Evolutionary conservation across 108 stramenopile species (phyloP).

Genomic region (Craspedostauros australis): DNA sequence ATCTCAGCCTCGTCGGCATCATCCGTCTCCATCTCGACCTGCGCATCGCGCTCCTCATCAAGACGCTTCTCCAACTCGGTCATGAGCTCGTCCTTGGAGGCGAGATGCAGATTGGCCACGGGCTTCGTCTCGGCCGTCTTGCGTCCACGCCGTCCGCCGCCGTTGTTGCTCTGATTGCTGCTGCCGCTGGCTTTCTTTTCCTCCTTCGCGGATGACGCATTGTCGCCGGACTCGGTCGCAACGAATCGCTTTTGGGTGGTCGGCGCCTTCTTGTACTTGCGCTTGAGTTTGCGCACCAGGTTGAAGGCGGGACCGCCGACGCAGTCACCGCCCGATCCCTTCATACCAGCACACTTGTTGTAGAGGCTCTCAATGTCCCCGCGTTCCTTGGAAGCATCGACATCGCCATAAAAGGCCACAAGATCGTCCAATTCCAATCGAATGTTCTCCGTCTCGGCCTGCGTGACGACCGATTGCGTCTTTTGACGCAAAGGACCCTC

Average conservation of each 20-base stretch:
- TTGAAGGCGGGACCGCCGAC: constrained; percentile 69
- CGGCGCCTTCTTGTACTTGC: constrained; percentile 76
- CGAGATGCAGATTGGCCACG: constrained; percentile 64
- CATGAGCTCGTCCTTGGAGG: constrained; percentile 71
- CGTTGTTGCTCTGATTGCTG: not conserved
- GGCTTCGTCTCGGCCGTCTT: constrained; percentile 11
- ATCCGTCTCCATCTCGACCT: constrained; percentile 70
- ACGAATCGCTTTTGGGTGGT: constrained; percentile 47
- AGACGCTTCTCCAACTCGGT: constrained; percentile 76
- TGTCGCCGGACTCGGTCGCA: constrained; percentile 18
- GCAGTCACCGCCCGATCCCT: constrained; percentile 48
- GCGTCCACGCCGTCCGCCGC: not conserved
- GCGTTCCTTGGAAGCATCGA: constrained; percentile 59
- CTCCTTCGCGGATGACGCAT: constrained; percentile 4
- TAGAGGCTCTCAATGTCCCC: constrained; percentile 73
- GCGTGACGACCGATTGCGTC: constrained; percentile 48
- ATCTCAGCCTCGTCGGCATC: constrained; percentile 58
- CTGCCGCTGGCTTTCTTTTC: not conserved
- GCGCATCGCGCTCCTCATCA: constrained; percentile 74
- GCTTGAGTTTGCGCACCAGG: constrained; percentile 73
- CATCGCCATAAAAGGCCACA: constrained; percentile 53
- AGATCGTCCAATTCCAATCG: constrained; percentile 47
- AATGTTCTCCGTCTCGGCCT: constrained; percentile 72
- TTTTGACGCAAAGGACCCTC: constrained; percentile 75
- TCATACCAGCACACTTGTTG: constrained; percentile 71